These are phyloP conservation scores for Xylaria cubensis DNA, from an alignment of 495 filamentous ascomycete species.

Conservation along the genomic window DNA sequence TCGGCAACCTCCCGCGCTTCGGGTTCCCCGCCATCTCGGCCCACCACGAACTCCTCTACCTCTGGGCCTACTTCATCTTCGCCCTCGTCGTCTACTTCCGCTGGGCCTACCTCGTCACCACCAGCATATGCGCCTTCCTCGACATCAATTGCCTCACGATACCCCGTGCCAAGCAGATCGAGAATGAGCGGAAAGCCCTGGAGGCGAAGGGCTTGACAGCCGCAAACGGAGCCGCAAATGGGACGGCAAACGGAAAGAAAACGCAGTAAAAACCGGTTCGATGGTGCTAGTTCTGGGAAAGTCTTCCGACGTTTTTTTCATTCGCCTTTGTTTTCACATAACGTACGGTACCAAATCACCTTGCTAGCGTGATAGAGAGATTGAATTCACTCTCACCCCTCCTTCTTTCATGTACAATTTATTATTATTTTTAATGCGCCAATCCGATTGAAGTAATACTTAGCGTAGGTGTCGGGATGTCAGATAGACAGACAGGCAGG, in stretches of 20 bases:
- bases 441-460: neutral
- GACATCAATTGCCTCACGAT: constrained; percentile 96
- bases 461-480: neutral
- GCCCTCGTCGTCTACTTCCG: constrained; percentile 83
- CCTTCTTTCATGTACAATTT: neutral
- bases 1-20: constrained; percentile 81
- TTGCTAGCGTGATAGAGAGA: neutral
- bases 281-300: neutral
- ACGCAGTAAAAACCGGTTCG: constrained; percentile 28
- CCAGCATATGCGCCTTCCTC: constrained; percentile 88
- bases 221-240: too few relatives aligned
- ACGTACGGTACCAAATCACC: neutral
- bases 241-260: constrained; percentile 41
- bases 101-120: constrained; percentile 91
- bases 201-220: constrained; percentile 30
- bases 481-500: neutral
- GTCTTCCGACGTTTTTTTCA: neutral
- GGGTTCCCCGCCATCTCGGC: constrained; percentile 69
- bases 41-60: constrained; percentile 76
- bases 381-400: neutral
- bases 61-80: constrained; percentile 81
- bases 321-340: neutral
- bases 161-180: constrained; percentile 63
- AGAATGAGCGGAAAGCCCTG: constrained; percentile 45
- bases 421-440: neutral